Base-by-base conservation (phyloP, 768 basidiomycete species). In the Tulasnella sp. region DNA sequence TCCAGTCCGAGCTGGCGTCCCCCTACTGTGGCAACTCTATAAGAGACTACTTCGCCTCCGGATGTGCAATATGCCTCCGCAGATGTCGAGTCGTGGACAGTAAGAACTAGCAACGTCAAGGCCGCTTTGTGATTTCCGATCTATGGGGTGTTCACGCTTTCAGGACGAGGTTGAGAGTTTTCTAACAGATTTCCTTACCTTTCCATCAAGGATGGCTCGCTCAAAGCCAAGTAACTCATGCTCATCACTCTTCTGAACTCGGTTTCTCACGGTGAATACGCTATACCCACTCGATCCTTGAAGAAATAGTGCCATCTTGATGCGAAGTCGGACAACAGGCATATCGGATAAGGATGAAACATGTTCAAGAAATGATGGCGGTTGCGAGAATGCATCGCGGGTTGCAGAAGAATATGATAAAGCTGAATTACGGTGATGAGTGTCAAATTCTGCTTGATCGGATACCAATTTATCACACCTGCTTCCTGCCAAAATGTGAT, bases 31-130 rank as follows among this genome's bases (percentile, higher is more conserved):
- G 78, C 79, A 0, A 72, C 65, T 56, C 75, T 79, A 1, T 71
- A 67, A 0, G 82, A 72, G 3, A 95, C 67, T 20, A 93, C 74
- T 19, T 77, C 75, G 4, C 91, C 88, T 15, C 79, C 80, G 28
- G 83, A 75, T 1, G 81, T 74, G 59, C 91, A 93, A 64, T 91
- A 95, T 4, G 79, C 74, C 61, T 93, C 88, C 0, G 90, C 87
- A 2, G 87, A 83, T 0, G 74, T 67, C 0, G 75, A 69, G 61
- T 96, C 92, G 45, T 73, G 73, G 8, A 95, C 66, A 32, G 75
- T 73, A 53, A 77, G 71, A 5, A 81, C 82, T 5, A 96, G 75
- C 1, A 74, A 69, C 5, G 73, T 64, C 1, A 96, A 72, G 0
- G 83, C 85, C 16, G 70, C 65, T 9, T 68, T 72, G 57, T 88